Conservation (phyloP, 768 basidiomycete genomes). For the Lactarius akahatsu region DNA sequence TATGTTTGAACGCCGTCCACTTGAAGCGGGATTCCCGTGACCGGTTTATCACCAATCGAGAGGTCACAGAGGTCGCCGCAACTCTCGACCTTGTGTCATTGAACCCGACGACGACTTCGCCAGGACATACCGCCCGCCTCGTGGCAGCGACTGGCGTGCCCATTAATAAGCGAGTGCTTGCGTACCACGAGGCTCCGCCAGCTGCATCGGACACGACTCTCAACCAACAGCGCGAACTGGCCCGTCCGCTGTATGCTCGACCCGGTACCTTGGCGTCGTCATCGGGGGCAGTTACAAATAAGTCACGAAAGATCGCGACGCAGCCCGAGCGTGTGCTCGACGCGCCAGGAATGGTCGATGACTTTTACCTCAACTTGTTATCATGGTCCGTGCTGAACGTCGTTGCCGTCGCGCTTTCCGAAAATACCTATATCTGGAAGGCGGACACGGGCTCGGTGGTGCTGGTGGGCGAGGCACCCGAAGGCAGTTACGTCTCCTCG, state of each 20-base stretch:
- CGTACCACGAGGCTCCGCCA: conserved; percentile 86
- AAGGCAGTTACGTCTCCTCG: conserved; percentile 71
- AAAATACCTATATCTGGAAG: conserved; percentile 89
- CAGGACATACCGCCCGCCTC: conserved; percentile 76
- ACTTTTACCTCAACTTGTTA: conserved; percentile 95
- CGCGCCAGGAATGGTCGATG: conserved; percentile 89
- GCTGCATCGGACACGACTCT: conserved; percentile 74
- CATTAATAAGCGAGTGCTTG: conserved; percentile 77
- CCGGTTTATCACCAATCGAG: conserved; percentile 68
- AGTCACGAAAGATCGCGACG: conserved; percentile 80
- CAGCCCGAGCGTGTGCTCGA: conserved; percentile 93
- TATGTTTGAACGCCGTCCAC: conserved; percentile 18
- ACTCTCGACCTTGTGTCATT: conserved; percentile 64
- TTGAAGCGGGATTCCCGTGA: conserved; percentile 54
- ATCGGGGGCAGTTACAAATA: conserved; percentile 60
- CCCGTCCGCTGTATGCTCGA: conserved; percentile 70
- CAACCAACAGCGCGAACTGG: conserved; percentile 73
- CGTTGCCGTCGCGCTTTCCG: conserved; percentile 87
- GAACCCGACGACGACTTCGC: conserved; percentile 60
- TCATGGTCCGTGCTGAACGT: conserved; percentile 86
- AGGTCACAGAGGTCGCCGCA: conserved; percentile 55
- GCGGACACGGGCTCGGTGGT: conserved; percentile 87
- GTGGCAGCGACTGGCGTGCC: conserved; percentile 74
- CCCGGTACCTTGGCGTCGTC: conserved; percentile 63
- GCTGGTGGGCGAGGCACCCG: conserved; percentile 71